phyloP scores from a whole-genome alignment of 1,284 basidiomycete species.

The Ceratobasidium sp. region DNA sequence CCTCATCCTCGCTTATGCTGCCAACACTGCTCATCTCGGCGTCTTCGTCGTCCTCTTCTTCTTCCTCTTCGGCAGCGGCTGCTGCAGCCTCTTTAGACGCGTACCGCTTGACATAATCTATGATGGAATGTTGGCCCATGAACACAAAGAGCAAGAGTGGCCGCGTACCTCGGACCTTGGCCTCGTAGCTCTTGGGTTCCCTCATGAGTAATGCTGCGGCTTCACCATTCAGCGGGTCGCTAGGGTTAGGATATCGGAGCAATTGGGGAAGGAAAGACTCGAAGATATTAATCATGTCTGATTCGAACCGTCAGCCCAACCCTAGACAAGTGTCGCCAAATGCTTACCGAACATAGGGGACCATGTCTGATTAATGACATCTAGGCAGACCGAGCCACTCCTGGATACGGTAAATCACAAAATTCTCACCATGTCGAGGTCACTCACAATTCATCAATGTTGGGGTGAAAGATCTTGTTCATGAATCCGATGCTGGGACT shows the following conservation, averaged over 20 bases:
- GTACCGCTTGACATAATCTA: conserved; percentile 88
- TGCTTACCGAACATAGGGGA: conserved; percentile 95
- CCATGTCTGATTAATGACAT: conserved; percentile 99
- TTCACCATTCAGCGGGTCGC: conserved; percentile 97
- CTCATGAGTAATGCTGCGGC: conserved; percentile 97
- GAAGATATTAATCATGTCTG: conserved; percentile 99
- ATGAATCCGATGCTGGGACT: conserved; percentile 99
- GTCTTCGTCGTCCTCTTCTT: conserved; percentile 71
- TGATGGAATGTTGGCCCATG: conserved; percentile 15
- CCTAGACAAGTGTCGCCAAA: conserved; percentile 38
- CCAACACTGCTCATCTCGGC: conserved; percentile 94
- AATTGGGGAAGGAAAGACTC: conserved; percentile 98
- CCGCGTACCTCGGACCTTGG: conserved; percentile 88
- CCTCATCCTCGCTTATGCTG: conserved; percentile 81
- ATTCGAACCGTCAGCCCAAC: conserved; percentile 31
- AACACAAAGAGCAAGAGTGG: background rate
- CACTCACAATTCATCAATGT: conserved; percentile 93
- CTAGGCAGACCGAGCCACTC: conserved; percentile 94
- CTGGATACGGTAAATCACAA: conserved; percentile 60
- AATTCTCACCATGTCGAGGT: conserved; percentile 39
- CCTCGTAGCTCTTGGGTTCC: conserved; percentile 94
- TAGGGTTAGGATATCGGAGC: conserved; percentile 96
- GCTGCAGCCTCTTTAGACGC: conserved; percentile 86
- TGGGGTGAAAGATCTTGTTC: conserved; percentile 99
- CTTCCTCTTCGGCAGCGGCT: conserved; percentile 72